Conservation (phyloP, 2,329 filamentous ascomycete species). For the Fusarium mundagurra region DNA sequence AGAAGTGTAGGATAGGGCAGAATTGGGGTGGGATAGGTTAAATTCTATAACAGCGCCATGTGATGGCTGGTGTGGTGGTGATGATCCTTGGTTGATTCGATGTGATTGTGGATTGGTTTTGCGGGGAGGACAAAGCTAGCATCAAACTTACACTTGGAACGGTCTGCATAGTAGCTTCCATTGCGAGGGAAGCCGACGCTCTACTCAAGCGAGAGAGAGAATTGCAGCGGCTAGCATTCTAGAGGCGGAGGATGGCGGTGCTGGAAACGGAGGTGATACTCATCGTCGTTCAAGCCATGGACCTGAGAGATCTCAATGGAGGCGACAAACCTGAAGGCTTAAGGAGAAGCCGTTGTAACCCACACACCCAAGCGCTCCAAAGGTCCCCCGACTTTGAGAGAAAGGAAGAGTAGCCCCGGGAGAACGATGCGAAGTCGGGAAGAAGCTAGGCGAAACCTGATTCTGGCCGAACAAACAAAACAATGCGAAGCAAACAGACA, state of each 20-base stretch:
- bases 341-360: slow-evolving; percentile 27
- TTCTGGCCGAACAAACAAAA: slow-evolving; percentile 21
- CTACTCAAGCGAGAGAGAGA: slow-evolving; percentile 51
- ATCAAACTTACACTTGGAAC: slow-evolving; percentile 60
- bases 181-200: slow-evolving; percentile 46
- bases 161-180: slow-evolving; percentile 61
- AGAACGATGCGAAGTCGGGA: slow-evolving; percentile 30
- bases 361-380: slow-evolving; percentile 24
- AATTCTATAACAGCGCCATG: slow-evolving; percentile 38
- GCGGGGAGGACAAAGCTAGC: slow-evolving; percentile 34
- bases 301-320: slow-evolving; percentile 27
- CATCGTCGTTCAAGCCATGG: slow-evolving; percentile 46
- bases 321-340: slow-evolving; percentile 16
- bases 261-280: slow-evolving; percentile 42
- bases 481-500: slow-evolving; percentile 23
- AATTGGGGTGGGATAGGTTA: slow-evolving; percentile 33
- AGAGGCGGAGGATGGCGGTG: slow-evolving; percentile 42
- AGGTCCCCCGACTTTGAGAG: slow-evolving; percentile 26
- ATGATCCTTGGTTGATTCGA: slow-evolving; percentile 33
- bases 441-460: slow-evolving; percentile 33
- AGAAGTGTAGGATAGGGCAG: slow-evolving; percentile 27
- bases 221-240: slow-evolving; percentile 49
- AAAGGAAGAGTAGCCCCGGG: slow-evolving; percentile 11
- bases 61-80: slow-evolving; percentile 36
- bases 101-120: slow-evolving; percentile 31